These are phyloP conservation scores for Sarcodon sp. DNA, from an alignment of 768 basidiomycete genomes.

Conservation along the genomic window DNA sequence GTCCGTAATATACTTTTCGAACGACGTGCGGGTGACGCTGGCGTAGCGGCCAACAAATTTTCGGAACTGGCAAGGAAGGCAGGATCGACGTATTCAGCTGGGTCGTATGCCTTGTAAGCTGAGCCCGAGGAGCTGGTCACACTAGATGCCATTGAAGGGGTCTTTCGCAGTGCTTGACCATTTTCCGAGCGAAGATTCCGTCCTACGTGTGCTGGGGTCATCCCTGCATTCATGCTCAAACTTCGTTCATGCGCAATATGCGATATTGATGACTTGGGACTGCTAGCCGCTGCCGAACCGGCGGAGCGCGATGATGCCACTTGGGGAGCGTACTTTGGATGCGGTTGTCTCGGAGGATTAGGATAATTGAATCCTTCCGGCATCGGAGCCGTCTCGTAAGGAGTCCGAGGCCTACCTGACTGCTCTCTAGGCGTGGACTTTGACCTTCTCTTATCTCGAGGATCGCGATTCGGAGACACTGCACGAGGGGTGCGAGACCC, in stretches of 20 bases:
- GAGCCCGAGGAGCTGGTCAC: slow-evolving; percentile 10
- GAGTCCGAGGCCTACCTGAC: no score
- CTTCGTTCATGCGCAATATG: slow-evolving; percentile 12
- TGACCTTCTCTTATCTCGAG: no score
- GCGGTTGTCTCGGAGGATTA: no score
- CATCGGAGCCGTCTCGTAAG: no score
- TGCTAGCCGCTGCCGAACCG: background rate
- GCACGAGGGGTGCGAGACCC: no score
- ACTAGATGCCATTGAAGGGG: slow-evolving; percentile 8
- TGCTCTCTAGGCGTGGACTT: no score
- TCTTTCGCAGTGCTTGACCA: slow-evolving; percentile 9
- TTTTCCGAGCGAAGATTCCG: slow-evolving; percentile 8
- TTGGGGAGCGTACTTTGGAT: no score
- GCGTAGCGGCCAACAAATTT: slow-evolving; percentile 3
- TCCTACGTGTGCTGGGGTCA: slow-evolving; percentile 11
- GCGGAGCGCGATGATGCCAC: no score
- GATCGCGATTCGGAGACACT: no score
- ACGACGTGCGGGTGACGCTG: background rate
- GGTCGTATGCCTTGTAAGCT: slow-evolving; percentile 11
- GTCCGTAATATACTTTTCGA: no score
- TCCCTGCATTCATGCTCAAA: slow-evolving; percentile 17
- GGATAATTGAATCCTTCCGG: no score
- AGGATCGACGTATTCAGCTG: slow-evolving; percentile 12
- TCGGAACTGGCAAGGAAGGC: slow-evolving; percentile 16
- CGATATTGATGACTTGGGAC: slow-evolving; percentile 9